Percentiles rank a stretch among this genome's conserved stretches.
Conservation (phyloP, 345 rosid genomes). For the Euphorbia tirucalli region DNA sequence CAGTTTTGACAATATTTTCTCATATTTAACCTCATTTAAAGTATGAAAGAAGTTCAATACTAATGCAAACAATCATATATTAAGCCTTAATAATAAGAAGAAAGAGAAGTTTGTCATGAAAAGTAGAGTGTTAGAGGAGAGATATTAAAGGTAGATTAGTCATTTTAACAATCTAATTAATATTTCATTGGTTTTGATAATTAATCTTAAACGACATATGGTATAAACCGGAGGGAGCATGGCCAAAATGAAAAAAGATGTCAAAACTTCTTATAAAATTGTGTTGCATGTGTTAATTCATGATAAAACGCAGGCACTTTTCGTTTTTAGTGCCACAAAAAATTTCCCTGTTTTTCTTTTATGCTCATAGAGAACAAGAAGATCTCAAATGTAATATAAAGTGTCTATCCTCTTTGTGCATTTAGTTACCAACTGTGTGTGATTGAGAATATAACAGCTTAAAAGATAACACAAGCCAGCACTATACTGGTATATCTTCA, state of each 20-base stretch:
- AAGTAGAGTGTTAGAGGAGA: no score
- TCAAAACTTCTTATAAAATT: not conserved
- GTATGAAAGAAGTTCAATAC: no score
- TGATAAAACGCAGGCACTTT: not conserved
- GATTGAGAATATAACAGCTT: not conserved
- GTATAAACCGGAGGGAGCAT: no score
- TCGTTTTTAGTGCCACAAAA: not conserved
- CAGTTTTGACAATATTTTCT: no score
- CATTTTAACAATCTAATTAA: no score
- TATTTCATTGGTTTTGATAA: no score
- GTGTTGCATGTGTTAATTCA: not conserved
- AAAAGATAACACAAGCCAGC: not conserved
- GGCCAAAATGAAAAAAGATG: not conserved
- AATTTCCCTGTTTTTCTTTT: slow-evolving; percentile 6
- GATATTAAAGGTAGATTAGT: no score
- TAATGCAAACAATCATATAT: no score
- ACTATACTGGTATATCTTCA: not conserved
- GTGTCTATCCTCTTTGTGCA: not conserved
- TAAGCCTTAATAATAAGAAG: no score
- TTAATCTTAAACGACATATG: no score
- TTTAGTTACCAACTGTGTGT: not conserved
- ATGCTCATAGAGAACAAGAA: not conserved
- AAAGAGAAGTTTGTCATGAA: no score
- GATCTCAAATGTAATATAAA: not conserved
- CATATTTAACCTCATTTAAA: no score